Evolutionary conservation across 345 rosid species (phyloP).

Genomic region (Mercurialis annua): DNA sequence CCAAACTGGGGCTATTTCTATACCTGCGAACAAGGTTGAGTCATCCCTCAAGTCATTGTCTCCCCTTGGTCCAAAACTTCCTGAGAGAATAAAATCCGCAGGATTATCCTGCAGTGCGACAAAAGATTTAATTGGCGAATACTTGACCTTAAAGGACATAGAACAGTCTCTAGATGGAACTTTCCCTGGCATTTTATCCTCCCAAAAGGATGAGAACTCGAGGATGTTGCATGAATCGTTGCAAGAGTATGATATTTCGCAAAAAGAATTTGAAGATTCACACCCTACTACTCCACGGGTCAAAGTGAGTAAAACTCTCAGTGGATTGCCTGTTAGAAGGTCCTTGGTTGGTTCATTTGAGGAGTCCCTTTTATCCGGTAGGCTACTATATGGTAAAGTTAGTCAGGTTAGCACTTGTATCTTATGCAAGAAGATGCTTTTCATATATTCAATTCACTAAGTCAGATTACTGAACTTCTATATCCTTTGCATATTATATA

Average conservation of each 20-base stretch:
- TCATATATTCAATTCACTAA: slow-evolving; percentile 10
- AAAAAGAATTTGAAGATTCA: slow-evolving; percentile 37
- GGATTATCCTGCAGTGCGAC: slow-evolving; percentile 34
- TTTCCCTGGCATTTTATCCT: slow-evolving; percentile 24
- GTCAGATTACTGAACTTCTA: not conserved
- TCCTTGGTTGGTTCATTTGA: slow-evolving; percentile 96
- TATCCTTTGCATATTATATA: slow-evolving; percentile 15
- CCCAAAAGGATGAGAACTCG: slow-evolving; percentile 34
- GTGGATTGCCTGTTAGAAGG: slow-evolving; percentile 71
- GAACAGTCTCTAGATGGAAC: slow-evolving; percentile 39
- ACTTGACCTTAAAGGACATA: slow-evolving; percentile 35
- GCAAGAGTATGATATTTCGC: slow-evolving; percentile 42
- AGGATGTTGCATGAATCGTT: slow-evolving; percentile 39
- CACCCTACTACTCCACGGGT: slow-evolving; percentile 36
- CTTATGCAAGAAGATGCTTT: not conserved
- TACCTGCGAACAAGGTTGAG: slow-evolving; percentile 33
- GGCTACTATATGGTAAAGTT: slow-evolving; percentile 54
- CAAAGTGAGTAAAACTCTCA: slow-evolving; percentile 53
- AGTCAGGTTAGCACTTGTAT: slow-evolving; percentile 54
- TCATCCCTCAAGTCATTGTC: slow-evolving; percentile 67
- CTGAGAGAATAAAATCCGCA: slow-evolving; percentile 47
- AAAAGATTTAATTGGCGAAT: slow-evolving; percentile 21
- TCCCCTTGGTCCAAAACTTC: slow-evolving; percentile 83
- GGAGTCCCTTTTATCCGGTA: slow-evolving; percentile 87
- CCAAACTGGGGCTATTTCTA: slow-evolving; percentile 35